Evolutionary conservation across 305 asterid species (phyloP).

Genomic region (Plantago coronopus): DNA sequence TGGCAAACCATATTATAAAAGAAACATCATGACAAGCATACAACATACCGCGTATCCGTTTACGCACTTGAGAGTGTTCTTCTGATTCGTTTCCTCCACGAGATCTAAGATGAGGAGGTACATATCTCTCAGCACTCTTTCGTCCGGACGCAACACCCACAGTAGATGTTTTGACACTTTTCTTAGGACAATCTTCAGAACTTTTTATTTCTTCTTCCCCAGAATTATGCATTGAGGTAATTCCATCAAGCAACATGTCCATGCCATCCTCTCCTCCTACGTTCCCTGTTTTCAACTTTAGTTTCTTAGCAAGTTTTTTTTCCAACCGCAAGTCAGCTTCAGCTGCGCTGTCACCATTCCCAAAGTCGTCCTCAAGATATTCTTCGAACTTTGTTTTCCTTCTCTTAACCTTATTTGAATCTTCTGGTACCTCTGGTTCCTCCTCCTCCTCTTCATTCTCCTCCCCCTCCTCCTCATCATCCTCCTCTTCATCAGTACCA

Average conservation of each 20-base stretch:
- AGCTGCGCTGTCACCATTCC: constrained; percentile 28
- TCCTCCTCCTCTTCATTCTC: constrained; percentile 21
- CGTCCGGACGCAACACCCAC: too few relatives aligned
- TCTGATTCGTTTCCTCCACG: constrained; percentile 49
- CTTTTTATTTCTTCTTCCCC: constrained; percentile 8
- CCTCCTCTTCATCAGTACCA: constrained; percentile 26
- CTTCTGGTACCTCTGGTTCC: constrained; percentile 28
- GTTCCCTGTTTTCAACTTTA: constrained; percentile 39
- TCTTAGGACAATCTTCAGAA: too few relatives aligned
- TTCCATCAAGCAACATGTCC: constrained; percentile 39
- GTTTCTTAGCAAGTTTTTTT: constrained; percentile 41
- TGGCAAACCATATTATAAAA: constrained; percentile 16
- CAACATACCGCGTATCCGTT: constrained; percentile 59
- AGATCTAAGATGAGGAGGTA: constrained; percentile 71
- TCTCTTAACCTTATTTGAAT: constrained; percentile 29
- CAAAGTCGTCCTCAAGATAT: constrained; percentile 14
- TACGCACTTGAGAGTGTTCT: constrained; percentile 65
- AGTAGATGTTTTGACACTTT: too few relatives aligned
- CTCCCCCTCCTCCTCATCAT: constrained; percentile 6
- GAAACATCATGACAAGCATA: constrained; percentile 11
- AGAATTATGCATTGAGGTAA: constrained; percentile 35
- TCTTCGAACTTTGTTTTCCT: constrained; percentile 44
- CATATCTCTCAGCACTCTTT: constrained; percentile 38
- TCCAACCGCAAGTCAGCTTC: constrained; percentile 43
- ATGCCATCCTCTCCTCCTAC: constrained; percentile 36